These are phyloP conservation scores for Furcasterigmium furcatum DNA, from an alignment of 2,329 filamentous ascomycete species.

Conservation along the genomic window DNA sequence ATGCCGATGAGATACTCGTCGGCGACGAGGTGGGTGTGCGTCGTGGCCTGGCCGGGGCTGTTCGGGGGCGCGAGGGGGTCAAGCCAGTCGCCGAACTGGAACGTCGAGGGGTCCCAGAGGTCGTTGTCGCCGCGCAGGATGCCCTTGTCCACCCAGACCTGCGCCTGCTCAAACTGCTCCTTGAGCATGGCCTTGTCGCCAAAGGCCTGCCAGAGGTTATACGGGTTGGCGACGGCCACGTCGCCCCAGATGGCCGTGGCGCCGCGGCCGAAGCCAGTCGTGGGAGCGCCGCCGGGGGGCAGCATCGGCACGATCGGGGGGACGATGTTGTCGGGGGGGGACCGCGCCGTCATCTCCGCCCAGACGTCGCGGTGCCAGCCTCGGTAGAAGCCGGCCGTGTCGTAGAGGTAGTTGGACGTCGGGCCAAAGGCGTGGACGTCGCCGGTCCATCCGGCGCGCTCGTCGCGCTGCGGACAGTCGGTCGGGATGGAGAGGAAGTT, in stretches of 20 bases:
- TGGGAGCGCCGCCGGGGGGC: too few species aligned
- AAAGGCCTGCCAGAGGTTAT: slow-evolving; percentile 33
- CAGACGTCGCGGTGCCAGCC: slow-evolving; percentile 47
- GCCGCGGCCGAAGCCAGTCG: slow-evolving; percentile 3
- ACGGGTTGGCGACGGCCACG: slow-evolving; percentile 34
- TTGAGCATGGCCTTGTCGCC: slow-evolving; percentile 30
- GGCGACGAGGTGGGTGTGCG: slow-evolving; percentile 35
- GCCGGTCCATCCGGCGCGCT: slow-evolving; percentile 52
- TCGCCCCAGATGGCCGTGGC: slow-evolving; percentile 38
- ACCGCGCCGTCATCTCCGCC: slow-evolving; percentile 23
- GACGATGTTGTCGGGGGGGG: slow-evolving; percentile 15
- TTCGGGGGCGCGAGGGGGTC: slow-evolving; percentile 41
- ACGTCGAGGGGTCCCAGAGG: slow-evolving; percentile 33
- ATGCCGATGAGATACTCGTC: slow-evolving; percentile 44
- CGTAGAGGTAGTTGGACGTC: slow-evolving; percentile 50
- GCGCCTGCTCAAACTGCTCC: slow-evolving; percentile 35
- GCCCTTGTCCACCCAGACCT: slow-evolving; percentile 33
- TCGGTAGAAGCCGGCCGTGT: slow-evolving; percentile 45
- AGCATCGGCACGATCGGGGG: too few species aligned
- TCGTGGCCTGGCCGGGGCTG: slow-evolving; percentile 32
- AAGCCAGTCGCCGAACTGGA: slow-evolving; percentile 45
- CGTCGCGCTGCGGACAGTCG: slow-evolving; percentile 55
- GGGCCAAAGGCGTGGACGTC: slow-evolving; percentile 47
- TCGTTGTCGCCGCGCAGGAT: slow-evolving; percentile 26
- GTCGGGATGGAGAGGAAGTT: slow-evolving; percentile 57